Percentiles rank a stretch among this genome's conserved stretches.
These are phyloP conservation scores for Dipteronia dyeriana DNA, from an alignment of 345 rosid species.

Conservation along the genomic window DNA sequence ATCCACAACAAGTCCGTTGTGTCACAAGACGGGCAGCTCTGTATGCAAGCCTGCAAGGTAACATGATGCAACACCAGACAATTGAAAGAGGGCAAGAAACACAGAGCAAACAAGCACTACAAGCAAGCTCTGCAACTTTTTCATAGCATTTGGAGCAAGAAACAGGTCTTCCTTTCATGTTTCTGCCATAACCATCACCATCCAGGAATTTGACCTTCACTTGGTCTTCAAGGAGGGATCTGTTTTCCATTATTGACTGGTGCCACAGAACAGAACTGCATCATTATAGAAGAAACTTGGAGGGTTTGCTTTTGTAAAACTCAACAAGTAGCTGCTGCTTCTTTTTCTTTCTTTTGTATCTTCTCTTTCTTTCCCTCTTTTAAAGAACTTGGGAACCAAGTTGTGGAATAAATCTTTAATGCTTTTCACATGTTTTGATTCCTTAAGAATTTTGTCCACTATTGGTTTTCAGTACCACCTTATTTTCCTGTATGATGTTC, in stretches of 20 bases:
- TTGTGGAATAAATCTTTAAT: neutral
- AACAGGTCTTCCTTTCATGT: constrained; percentile 9
- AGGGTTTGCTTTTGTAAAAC: neutral
- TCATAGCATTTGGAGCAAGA: constrained; percentile 20
- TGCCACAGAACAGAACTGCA: neutral
- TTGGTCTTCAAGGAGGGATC: constrained; percentile 4
- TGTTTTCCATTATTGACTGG: neutral
- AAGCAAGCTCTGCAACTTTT: constrained; percentile 44
- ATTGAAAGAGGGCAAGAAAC: constrained; percentile 62
- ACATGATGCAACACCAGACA: constrained; percentile 52
- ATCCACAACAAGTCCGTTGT: constrained; percentile 34
- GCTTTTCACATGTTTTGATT: constrained; percentile 4
- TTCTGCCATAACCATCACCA: neutral
- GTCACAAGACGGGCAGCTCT: constrained; percentile 33
- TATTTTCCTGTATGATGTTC: no score
- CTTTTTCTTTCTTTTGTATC: neutral
- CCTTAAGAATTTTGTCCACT: neutral
- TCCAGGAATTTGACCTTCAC: neutral
- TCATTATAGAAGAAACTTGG: neutral
- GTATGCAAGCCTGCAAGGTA: constrained; percentile 63
- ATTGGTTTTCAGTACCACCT: no score
- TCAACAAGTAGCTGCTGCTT: neutral
- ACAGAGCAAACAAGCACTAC: constrained; percentile 59
- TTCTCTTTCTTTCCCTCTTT: neutral
- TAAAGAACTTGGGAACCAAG: neutral